phyloP scores from a whole-genome alignment of 306 rosid species.

The Quercus engelmannii region DNA sequence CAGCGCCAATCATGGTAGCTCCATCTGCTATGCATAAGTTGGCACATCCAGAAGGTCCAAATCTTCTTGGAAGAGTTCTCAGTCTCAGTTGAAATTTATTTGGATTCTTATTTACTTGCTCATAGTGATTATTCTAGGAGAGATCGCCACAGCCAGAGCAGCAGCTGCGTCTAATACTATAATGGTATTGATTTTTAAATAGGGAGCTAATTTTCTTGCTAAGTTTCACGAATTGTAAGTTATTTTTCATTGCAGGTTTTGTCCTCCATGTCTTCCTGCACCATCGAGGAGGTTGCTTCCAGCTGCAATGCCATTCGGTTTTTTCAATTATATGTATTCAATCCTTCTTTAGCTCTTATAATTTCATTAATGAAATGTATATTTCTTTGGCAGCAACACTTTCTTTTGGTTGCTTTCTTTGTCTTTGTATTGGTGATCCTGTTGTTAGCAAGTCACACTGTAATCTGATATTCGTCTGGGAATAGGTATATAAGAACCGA shows the following conservation, averaged over 20 bases:
- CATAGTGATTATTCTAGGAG: slow-evolving; percentile 36
- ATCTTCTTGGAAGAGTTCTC: background rate
- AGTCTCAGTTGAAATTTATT: slow-evolving; percentile 2
- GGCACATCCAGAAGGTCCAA: slow-evolving; percentile 58
- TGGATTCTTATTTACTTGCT: background rate
- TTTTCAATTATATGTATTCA: slow-evolving; percentile 59
- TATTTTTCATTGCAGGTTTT: slow-evolving; percentile 27
- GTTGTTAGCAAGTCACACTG: background rate
- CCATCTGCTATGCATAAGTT: slow-evolving; percentile 49
- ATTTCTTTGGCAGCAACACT: background rate
- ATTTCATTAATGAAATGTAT: background rate
- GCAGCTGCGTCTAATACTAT: slow-evolving; percentile 60
- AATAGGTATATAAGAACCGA: slow-evolving; percentile 48
- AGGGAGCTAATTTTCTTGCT: background rate
- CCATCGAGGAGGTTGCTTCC: slow-evolving; percentile 61
- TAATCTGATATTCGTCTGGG: background rate
- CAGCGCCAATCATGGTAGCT: slow-evolving; percentile 55
- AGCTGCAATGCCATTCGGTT: slow-evolving; percentile 68
- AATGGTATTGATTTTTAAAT: slow-evolving; percentile 37
- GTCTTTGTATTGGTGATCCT: background rate
- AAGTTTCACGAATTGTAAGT: background rate
- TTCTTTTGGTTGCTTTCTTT: background rate
- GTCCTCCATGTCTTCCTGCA: slow-evolving; percentile 43
- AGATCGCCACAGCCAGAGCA: slow-evolving; percentile 66
- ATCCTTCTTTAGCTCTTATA: background rate